These are phyloP conservation scores for Aspergillus clavatus DNA, from an alignment of 2,329 filamentous ascomycete genomes.

Conservation along the genomic window DNA sequence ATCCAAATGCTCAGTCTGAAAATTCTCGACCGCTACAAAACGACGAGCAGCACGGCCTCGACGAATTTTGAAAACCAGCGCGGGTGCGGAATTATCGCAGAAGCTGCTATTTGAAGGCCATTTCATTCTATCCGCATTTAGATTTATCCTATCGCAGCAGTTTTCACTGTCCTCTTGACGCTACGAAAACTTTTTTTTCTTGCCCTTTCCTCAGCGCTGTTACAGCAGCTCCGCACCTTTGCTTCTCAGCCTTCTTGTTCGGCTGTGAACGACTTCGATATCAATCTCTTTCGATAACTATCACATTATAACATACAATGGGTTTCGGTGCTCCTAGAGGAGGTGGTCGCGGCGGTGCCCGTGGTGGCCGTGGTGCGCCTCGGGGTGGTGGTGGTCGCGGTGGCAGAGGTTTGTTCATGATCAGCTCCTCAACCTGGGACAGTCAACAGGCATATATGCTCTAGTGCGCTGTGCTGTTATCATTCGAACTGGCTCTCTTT, in stretches of 20 bases:
- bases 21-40: constrained; percentile 38
- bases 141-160: constrained; percentile 9
- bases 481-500: neutral
- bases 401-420: constrained; percentile 27
- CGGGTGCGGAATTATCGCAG: constrained; percentile 20
- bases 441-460: constrained; percentile 1
- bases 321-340: constrained; percentile 29
- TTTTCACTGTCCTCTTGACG: constrained; percentile 1
- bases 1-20: constrained; percentile 34
- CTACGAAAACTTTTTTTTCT: constrained; percentile 9
- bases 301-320: constrained; percentile 25
- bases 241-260: constrained; percentile 6
- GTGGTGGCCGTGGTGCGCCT: constrained; percentile 42
- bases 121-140: constrained; percentile 9
- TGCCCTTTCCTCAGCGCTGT: constrained; percentile 5
- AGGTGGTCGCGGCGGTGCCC: constrained; percentile 41
- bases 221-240: neutral
- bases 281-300: constrained; percentile 6
- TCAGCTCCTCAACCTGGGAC: constrained; percentile 5
- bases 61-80: constrained; percentile 27
- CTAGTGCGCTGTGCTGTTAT: neutral
- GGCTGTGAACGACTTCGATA: constrained; percentile 8
- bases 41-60: constrained; percentile 34
- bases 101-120: constrained; percentile 20
- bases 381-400: constrained; percentile 36